Evolutionary conservation across 805 yeast species (phyloP).

Genomic region (Zygoascus tannicola): DNA sequence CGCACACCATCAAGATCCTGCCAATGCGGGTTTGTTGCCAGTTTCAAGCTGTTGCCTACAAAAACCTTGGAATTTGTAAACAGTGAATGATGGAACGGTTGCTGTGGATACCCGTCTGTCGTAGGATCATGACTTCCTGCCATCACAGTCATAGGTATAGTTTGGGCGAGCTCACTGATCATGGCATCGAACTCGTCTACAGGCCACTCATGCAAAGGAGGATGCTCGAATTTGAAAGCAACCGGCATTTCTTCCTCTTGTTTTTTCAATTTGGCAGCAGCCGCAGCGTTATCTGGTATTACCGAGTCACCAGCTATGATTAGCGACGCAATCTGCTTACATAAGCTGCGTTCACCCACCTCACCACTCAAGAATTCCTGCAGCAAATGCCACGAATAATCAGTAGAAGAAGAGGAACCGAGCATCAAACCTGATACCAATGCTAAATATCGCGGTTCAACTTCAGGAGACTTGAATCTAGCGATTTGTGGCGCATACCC

Average conservation of each 20-base stretch:
- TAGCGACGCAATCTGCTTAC: slow-evolving; percentile 36
- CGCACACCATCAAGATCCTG: slow-evolving; percentile 47
- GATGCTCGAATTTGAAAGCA: slow-evolving; percentile 5
- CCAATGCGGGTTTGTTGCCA: slow-evolving; percentile 70
- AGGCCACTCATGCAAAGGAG: slow-evolving; percentile 20
- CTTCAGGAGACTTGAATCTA: slow-evolving; percentile 1
- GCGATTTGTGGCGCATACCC: slow-evolving; percentile 48
- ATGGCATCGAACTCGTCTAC: slow-evolving; percentile 41
- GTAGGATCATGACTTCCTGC: slow-evolving; percentile 85
- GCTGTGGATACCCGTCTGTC: slow-evolving; percentile 81
- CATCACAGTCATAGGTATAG: slow-evolving; percentile 65
- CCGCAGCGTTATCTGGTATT: slow-evolving; percentile 13
- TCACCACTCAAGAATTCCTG: slow-evolving; percentile 68
- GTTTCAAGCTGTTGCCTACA: slow-evolving; percentile 32
- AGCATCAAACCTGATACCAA: slow-evolving; percentile 69
- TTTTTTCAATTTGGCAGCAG: not conserved
- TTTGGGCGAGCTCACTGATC: slow-evolving; percentile 43
- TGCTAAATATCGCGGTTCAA: slow-evolving; percentile 38
- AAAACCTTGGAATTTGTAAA: slow-evolving; percentile 41
- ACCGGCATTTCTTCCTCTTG: slow-evolving; percentile 3
- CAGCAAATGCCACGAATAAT: slow-evolving; percentile 41
- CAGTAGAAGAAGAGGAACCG: slow-evolving; percentile 18
- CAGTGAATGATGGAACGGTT: slow-evolving; percentile 72
- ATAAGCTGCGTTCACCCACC: slow-evolving; percentile 32
- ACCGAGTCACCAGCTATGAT: slow-evolving; percentile 70